Base-by-base conservation (phyloP, 1,139 yeast species). In the Kurtzmaniella quercitrusa region DNA sequence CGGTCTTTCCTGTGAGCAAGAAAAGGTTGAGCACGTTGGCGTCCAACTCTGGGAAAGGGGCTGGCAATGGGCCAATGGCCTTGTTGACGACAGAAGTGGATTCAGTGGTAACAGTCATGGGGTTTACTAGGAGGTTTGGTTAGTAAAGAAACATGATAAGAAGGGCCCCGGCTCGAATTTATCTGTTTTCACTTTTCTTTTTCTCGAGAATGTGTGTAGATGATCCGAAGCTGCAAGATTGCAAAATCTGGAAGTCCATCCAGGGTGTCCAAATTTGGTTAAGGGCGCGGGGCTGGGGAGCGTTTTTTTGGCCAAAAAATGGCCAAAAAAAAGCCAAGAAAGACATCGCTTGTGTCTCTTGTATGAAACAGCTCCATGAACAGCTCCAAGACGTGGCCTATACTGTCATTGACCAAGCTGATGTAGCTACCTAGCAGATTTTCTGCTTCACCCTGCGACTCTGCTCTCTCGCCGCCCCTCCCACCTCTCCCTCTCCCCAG, bases 21-120 rank as follows among this genome's bases (percentile, higher is more conserved):
- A 72, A 71, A 44, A 70, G 57, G 46, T 69, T 70, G 49, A 67
- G 52, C 41, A 70, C 63, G 46, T 68, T 63, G 10, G 60, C 61
- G 14, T 57, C 42, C 47, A 71, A 52, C 31, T 54, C 50, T 15
- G 77, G 76, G 48, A 60, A 62, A 24, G 63, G 58, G 11, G 69
- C 66, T 39, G 77, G 77, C 45, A 72, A 68, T 2, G 67, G 48
- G 8, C 73, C 73, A 45, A 69, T 63, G 44, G 61, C 69, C 45
- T 61, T 63, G 62, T 70, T 70, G 51, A 54, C 56, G 29, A 58
- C 51, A n/a, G 63, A 56, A 43, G 49, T 51, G 31, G 52, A 45
- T 16, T 52, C 54, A 38, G 44, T 38, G 46, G 44, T 41, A 39
- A 54, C 43, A 17, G 60, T 56, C 60, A 56, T 56, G 10, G 6